Evolutionary conservation across 225 moss, liverwort and hornwort genomes (phyloP).

Genomic region (Bryum argenteum): DNA sequence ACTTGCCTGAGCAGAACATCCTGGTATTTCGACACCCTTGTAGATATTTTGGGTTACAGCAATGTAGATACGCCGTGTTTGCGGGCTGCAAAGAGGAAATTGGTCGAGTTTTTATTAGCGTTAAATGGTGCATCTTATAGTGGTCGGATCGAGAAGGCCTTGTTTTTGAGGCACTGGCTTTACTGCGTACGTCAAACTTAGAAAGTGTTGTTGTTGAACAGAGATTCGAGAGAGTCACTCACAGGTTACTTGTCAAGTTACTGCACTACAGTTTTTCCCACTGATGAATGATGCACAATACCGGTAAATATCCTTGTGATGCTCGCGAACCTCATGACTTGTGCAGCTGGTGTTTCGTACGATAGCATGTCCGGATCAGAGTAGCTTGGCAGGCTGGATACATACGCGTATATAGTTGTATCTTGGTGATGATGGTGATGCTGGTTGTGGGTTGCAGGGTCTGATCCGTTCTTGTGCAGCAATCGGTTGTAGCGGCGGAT

Average conservation of each 20-base stretch:
- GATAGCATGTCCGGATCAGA: not conserved
- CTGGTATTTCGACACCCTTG: not conserved
- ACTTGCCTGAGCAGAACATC: no score
- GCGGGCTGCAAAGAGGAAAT: slow-evolving; percentile 55
- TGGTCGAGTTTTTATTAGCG: slow-evolving; percentile 53
- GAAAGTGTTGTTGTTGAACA: not conserved
- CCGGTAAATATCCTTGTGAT: no score
- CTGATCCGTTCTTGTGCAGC: slow-evolving; percentile 49
- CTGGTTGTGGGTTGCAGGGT: slow-evolving; percentile 33
- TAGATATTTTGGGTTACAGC: slow-evolving; percentile 27
- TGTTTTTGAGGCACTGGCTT: not conserved
- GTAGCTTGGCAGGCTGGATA: not conserved
- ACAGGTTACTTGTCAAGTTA: not conserved
- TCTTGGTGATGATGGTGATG: not conserved
- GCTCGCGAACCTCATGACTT: not conserved
- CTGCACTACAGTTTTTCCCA: not conserved
- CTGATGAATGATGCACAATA: not conserved
- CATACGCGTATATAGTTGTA: not conserved
- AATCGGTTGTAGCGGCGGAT: slow-evolving; percentile 56
- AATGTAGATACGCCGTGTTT: slow-evolving; percentile 55
- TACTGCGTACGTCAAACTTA: not conserved
- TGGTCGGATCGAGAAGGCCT: no score
- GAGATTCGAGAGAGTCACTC: not conserved
- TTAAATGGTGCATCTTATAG: slow-evolving; percentile 41
- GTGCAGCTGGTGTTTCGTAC: not conserved